Conservation (phyloP, 345 rosid species). For the Cochlearia excelsa region DNA sequence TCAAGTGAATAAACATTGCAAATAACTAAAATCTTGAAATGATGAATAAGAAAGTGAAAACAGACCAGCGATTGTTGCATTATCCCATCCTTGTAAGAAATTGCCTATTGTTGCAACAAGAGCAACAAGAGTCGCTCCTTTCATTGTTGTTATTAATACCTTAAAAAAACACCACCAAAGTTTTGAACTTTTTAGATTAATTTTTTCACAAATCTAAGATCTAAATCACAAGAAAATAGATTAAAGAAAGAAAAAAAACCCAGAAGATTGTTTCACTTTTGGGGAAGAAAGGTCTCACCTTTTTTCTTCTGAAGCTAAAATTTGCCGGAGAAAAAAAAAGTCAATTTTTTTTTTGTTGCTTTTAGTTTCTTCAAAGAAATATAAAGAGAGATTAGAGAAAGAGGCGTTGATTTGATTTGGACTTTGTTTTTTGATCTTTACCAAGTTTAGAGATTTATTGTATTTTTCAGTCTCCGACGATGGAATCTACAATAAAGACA, state of each 20-base stretch:
- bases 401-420: constrained; percentile 20
- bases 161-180: background rate
- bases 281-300: constrained; percentile 27
- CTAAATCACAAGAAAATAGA: background rate
- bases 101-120: constrained; percentile 87
- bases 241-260: constrained; percentile 6
- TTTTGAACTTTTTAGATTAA: constrained; percentile 1
- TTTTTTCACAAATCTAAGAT: constrained; percentile 16
- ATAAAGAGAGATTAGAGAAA: background rate
- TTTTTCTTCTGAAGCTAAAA: constrained; percentile 24
- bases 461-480: constrained; percentile 16
- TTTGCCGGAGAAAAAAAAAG: no score
- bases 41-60: background rate
- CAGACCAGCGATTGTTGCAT: constrained; percentile 97
- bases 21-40: background rate
- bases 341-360: constrained; percentile 1
- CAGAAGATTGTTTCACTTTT: constrained; percentile 31
- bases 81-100: constrained; percentile 99
- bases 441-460: constrained; percentile 22
- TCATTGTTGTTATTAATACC: constrained; percentile 43
- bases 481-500: constrained; percentile 33
- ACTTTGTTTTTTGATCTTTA: constrained; percentile 24
- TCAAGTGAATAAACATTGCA: background rate
- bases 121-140: constrained; percentile 83
- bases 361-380: no score